These are phyloP conservation scores for Cenchrus fungigraminus DNA, from an alignment of 176 grass and related monocot genomes.

Conservation along the genomic window DNA sequence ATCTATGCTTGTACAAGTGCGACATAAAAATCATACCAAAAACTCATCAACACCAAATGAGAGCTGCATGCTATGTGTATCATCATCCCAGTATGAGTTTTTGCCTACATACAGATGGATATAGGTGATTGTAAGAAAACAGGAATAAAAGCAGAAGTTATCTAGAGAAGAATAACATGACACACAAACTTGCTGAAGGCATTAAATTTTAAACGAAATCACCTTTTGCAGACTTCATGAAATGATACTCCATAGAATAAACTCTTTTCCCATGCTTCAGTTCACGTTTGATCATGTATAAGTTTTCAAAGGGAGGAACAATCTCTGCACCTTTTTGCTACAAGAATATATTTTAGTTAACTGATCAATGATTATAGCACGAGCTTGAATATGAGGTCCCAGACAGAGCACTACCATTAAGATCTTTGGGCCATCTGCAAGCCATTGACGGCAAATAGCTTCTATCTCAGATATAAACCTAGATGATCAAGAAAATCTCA, in stretches of 20 bases:
- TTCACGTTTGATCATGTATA: slow-evolving; percentile 77
- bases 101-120: slow-evolving; percentile 65
- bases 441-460: slow-evolving; percentile 90
- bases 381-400: slow-evolving; percentile 15
- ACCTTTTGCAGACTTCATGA: slow-evolving; percentile 78
- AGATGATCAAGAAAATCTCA: slow-evolving; percentile 35
- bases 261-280: slow-evolving; percentile 86
- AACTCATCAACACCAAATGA: slow-evolving; percentile 91
- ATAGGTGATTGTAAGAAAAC: slow-evolving; percentile 22
- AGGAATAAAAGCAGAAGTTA: slow-evolving; percentile 1
- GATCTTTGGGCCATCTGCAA: slow-evolving; percentile 82
- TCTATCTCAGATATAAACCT: slow-evolving; percentile 99
- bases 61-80: slow-evolving; percentile 82
- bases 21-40: slow-evolving; percentile 58
- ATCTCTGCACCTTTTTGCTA: slow-evolving; percentile 91
- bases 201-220: slow-evolving; percentile 5
- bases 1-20: slow-evolving; percentile 11
- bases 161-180: slow-evolving; percentile 32
- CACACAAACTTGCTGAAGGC: neutral
- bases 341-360: slow-evolving; percentile 45
- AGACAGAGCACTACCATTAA: slow-evolving; percentile 69
- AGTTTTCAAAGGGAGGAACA: slow-evolving; percentile 61
- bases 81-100: slow-evolving; percentile 79
- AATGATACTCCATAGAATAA: slow-evolving; percentile 89
- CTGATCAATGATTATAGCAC: slow-evolving; percentile 6